A percentile compares a stretch with the other conserved stretches of the same genome.
phyloP scores from a whole-genome alignment of 2,329 filamentous ascomycete genomes.

The Nemania abortiva region DNA sequence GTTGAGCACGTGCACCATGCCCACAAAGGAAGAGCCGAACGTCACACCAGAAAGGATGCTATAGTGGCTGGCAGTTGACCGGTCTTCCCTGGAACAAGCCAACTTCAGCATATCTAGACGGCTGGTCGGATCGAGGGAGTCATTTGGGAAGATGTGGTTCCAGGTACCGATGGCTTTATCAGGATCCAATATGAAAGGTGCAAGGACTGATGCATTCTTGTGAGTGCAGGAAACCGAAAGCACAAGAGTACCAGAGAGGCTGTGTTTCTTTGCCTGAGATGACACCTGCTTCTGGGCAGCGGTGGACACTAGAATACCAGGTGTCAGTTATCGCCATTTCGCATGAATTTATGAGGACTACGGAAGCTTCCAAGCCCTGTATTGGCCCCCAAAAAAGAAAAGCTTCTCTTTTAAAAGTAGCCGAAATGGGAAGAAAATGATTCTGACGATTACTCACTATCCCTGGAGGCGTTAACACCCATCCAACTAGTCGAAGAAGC shows the following conservation, averaged over 20 bases:
- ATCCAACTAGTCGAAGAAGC: constrained; percentile 22
- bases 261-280: constrained; percentile 29
- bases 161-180: constrained; percentile 37
- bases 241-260: constrained; percentile 35
- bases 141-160: constrained; percentile 31
- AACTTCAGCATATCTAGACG: neutral
- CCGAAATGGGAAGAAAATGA: too few species aligned
- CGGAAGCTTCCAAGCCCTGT: too few species aligned
- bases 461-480: constrained; percentile 22
- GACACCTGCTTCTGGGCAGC: constrained; percentile 31
- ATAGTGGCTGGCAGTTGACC: constrained; percentile 22
- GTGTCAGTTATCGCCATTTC: too few species aligned
- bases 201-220: constrained; percentile 37
- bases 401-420: too few species aligned
- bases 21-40: constrained; percentile 40
- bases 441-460: too few species aligned
- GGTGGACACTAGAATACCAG: too few species aligned
- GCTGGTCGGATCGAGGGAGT: constrained; percentile 26
- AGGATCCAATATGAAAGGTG: constrained; percentile 33
- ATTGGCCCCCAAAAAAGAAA: too few species aligned
- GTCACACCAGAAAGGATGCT: constrained; percentile 39
- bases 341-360: too few species aligned
- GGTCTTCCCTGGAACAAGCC: neutral
- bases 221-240: constrained; percentile 38
- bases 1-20: constrained; percentile 38